Conservation (phyloP, 1,284 basidiomycete species). For the Malassezia globosa region DNA sequence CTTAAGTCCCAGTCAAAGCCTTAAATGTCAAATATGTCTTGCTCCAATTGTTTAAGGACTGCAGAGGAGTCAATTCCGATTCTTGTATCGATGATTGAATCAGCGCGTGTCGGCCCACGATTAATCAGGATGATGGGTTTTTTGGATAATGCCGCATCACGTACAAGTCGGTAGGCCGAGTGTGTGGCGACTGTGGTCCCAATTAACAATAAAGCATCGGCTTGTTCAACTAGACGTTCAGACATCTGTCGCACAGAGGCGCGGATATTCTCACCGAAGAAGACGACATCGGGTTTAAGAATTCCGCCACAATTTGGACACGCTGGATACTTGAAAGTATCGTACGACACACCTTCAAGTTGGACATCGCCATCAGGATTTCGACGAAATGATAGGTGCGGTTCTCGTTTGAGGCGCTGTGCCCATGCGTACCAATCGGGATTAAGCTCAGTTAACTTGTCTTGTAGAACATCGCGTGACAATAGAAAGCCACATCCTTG, state of each 20-base stretch:
- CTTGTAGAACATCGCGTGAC: slow-evolving; percentile 35
- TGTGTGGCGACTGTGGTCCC: slow-evolving; percentile 45
- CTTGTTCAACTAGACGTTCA: slow-evolving; percentile 23
- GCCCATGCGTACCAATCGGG: slow-evolving; percentile 36
- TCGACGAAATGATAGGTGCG: slow-evolving; percentile 3
- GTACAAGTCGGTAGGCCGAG: slow-evolving; percentile 41
- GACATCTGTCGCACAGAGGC: slow-evolving; percentile 25
- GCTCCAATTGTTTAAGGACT: slow-evolving; percentile 25
- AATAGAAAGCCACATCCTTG: slow-evolving; percentile 33
- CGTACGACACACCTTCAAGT: slow-evolving; percentile 40
- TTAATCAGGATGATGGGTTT: slow-evolving; percentile 40
- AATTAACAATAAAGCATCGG: slow-evolving; percentile 30
- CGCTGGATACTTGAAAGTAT: slow-evolving; percentile 35
- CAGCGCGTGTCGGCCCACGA: slow-evolving; percentile 39
- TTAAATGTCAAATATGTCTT: slow-evolving; percentile 8
- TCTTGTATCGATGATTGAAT: slow-evolving; percentile 28
- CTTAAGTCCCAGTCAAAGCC: background rate
- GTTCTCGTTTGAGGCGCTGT: slow-evolving; percentile 28
- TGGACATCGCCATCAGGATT: slow-evolving; percentile 47
- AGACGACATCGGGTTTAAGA: slow-evolving; percentile 43
- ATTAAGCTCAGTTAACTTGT: slow-evolving; percentile 33
- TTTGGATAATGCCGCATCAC: slow-evolving; percentile 27
- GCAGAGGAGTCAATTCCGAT: slow-evolving; percentile 37
- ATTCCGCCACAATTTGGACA: slow-evolving; percentile 45
- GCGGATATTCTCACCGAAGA: slow-evolving; percentile 45